These are phyloP conservation scores for Arthrobotrys musiformis DNA, from an alignment of 2,329 filamentous ascomycete genomes.

Conservation along the genomic window DNA sequence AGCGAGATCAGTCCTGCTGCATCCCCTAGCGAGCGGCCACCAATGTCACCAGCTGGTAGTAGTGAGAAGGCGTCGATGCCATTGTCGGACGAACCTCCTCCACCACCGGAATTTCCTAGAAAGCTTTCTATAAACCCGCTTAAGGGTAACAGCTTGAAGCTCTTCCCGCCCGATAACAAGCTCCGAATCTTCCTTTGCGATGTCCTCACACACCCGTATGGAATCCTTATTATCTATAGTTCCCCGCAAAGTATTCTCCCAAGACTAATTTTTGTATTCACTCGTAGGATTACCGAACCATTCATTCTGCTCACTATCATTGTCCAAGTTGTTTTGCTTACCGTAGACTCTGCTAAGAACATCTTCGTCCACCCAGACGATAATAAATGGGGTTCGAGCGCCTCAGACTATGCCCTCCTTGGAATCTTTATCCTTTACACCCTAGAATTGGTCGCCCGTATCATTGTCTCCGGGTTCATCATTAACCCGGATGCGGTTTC, in stretches of 20 bases:
- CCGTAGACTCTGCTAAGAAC: conserved; percentile 79
- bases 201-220: conserved; percentile 79
- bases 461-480: conserved; percentile 92
- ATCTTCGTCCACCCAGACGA: conserved; percentile 74
- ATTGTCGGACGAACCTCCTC: conserved; percentile 57
- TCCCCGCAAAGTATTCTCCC: neutral
- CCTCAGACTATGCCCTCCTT: conserved; percentile 81
- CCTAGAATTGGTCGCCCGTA: conserved; percentile 80
- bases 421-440: conserved; percentile 90
- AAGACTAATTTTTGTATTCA: conserved; percentile 27
- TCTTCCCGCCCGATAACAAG: conserved; percentile 82
- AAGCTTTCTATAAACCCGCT: conserved; percentile 74
- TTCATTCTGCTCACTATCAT: conserved; percentile 87
- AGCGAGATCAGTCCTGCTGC: conserved; percentile 70
- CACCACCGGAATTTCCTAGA: conserved; percentile 66
- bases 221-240: neutral
- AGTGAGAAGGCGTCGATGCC: conserved; percentile 42
- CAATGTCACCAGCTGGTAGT: conserved; percentile 63
- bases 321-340: conserved; percentile 85
- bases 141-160: conserved; percentile 83
- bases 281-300: conserved; percentile 74
- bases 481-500: conserved; percentile 73
- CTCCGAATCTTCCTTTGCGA: conserved; percentile 81
- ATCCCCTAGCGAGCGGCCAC: conserved; percentile 68
- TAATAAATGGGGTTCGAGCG: conserved; percentile 71